Evolutionary conservation across 169 alveolate genomes (phyloP).

Genomic region (Eimeria acervulina): DNA sequence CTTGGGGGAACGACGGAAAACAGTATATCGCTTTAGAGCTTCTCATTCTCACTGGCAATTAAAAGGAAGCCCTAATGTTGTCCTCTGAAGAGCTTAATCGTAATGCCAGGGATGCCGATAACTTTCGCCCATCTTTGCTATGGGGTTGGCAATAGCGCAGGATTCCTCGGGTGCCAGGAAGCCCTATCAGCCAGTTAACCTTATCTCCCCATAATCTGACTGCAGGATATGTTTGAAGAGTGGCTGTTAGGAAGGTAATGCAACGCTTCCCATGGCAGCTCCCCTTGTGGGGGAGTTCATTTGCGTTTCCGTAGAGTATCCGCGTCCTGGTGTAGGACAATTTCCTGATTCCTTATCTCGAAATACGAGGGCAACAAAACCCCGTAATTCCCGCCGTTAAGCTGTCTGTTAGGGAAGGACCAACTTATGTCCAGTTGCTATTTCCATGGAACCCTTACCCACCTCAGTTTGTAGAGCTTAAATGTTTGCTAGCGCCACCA

Average conservation of each 20-base stretch:
- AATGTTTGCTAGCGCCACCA: slow-evolving; percentile 97
- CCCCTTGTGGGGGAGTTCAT: slow-evolving; percentile 87
- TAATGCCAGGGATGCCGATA: too few relatives aligned
- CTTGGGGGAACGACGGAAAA: not conserved
- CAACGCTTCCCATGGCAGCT: slow-evolving; percentile 92
- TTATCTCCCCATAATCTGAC: slow-evolving; percentile 94
- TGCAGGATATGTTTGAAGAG: slow-evolving; percentile 89
- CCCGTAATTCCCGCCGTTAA: slow-evolving; percentile 85
- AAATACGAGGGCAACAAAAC: slow-evolving; percentile 39
- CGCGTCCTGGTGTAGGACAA: slow-evolving; percentile 94
- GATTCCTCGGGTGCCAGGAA: slow-evolving; percentile 90
- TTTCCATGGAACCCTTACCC: slow-evolving; percentile 96
- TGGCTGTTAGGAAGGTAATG: slow-evolving; percentile 94
- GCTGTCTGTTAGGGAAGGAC: slow-evolving; percentile 95
- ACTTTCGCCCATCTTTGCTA: too few relatives aligned
- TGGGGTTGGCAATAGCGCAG: too few relatives aligned
- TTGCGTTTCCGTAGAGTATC: slow-evolving; percentile 94
- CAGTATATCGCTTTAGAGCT: not conserved
- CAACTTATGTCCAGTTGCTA: slow-evolving; percentile 95
- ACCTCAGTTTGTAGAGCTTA: slow-evolving; percentile 96
- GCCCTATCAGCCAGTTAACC: slow-evolving; percentile 93
- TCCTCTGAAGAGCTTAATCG: too few relatives aligned
- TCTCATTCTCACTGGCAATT: too few relatives aligned
- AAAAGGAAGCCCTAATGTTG: too few relatives aligned
- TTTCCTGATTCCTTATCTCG: slow-evolving; percentile 56